These are phyloP conservation scores for Alternaria alternata DNA, from an alignment of 2,329 filamentous ascomycete species.

Conservation along the genomic window DNA sequence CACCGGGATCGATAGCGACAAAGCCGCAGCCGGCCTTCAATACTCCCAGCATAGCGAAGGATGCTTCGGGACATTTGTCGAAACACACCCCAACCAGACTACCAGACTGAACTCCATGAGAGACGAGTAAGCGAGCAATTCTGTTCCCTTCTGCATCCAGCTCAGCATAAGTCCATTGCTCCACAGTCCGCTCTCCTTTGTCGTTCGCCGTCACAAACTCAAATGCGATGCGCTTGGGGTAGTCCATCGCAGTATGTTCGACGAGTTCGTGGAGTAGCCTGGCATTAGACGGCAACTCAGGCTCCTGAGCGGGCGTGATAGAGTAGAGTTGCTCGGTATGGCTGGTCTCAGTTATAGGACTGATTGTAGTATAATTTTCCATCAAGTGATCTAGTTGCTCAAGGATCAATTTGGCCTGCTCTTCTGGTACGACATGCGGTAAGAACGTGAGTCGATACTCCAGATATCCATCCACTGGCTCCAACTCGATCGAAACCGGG, in stretches of 20 bases:
- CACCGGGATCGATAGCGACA: conserved; percentile 78
- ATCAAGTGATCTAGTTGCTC: conserved; percentile 75
- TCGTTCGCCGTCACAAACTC: conserved; percentile 74
- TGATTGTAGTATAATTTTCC: conserved; percentile 57
- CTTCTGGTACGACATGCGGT: conserved; percentile 68
- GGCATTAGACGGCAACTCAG: conserved; percentile 65
- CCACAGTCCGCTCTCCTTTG: conserved; percentile 55
- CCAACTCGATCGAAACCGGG: conserved; percentile 79
- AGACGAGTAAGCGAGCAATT: conserved; percentile 71
- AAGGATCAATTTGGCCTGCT: conserved; percentile 73
- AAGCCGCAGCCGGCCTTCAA: conserved; percentile 84
- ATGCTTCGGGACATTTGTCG: conserved; percentile 84
- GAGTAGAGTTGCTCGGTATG: conserved; percentile 63
- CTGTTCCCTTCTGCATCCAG: conserved; percentile 75
- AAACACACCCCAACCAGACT: conserved; percentile 79
- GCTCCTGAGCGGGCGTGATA: conserved; percentile 68
- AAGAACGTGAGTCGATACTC: conserved; percentile 72
- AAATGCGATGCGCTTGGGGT: conserved; percentile 71
- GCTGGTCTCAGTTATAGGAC: conserved; percentile 52
- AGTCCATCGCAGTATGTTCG: conserved; percentile 65
- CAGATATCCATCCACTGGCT: conserved; percentile 64
- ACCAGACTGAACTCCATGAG: conserved; percentile 61
- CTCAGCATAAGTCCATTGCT: conserved; percentile 76
- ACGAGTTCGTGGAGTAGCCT: conserved; percentile 79
- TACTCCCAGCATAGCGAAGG: conserved; percentile 81